Evolutionary conservation across 2,329 filamentous ascomycete genomes (phyloP), one percentile per base, ranked within the genome.

Genomic region (Fusarium decemcellulare): DNA sequence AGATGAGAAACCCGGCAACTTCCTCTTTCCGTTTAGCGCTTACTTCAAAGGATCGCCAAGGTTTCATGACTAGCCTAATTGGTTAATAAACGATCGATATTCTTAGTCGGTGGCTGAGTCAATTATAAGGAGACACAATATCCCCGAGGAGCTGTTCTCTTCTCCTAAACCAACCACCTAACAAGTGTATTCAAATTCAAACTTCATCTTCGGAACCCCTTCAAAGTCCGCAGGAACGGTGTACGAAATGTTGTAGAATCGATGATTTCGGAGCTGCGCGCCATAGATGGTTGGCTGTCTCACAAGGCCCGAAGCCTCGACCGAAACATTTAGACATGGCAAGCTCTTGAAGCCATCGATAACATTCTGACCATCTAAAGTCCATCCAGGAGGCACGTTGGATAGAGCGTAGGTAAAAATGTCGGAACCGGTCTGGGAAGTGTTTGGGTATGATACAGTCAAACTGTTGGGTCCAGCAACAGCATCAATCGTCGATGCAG

Each of bases 221-320:
- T 76, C 63, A 43, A 83, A 85, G 3, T 72, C 77, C 1, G 65
- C 64, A 1, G 82, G 82, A 2, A 85, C 82, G 5, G 74, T 78
- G 63, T 84, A 85, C 3, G 82, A 84, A 29, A 85, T 77, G 40
- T 85, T 85, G 37, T 84, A 84, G 18, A 81, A 81, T 62, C 76
- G 76, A 52, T 85, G 82, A 52, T 83, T 76, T 43, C 81, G 77
- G 47, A 85, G 71, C 9, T 71, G 72, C 11, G 71, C 69, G 0
- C 80, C 80, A 55, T 84, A 84, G 5, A 75, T 70, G 3, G 80
- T 77, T 2, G 78, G 76, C 63, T 79, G 74, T 44, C 76, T 70
- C 44, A 78, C 73, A 29, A 84, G 58, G 0, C 82, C 82, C 4
- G 76, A 71, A 2, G 82, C 81, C 6, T 74, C 66, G 0, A 84